phyloP scores from a whole-genome alignment of 768 basidiomycete species.

The Suillus sp. region DNA sequence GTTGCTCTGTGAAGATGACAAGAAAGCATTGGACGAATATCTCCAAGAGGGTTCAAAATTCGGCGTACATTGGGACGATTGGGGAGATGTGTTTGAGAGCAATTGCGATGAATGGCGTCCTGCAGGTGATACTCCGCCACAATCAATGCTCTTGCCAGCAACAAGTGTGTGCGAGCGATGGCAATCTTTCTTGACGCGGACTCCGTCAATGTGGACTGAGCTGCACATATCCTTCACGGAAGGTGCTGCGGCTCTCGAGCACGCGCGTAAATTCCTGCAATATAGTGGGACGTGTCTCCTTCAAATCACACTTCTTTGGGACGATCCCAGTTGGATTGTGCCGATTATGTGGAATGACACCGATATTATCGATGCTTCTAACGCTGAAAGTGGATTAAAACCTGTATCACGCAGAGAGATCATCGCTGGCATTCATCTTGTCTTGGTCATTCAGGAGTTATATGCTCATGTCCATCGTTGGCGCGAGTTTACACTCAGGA shows the following conservation, averaged over 20 bases:
- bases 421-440: background rate
- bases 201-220: background rate
- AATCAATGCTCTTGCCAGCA: background rate
- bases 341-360: background rate
- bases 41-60: too few species aligned
- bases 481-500: background rate
- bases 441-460: background rate
- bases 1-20: background rate
- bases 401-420: background rate
- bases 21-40: background rate
- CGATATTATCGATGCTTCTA: background rate
- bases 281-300: background rate
- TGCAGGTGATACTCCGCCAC: background rate
- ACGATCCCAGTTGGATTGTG: background rate
- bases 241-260: conserved; percentile 1
- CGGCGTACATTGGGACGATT: background rate
- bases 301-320: conserved; percentile 4
- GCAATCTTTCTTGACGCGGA: background rate
- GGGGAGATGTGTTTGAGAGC: background rate
- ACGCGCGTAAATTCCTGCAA: background rate
- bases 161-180: background rate
- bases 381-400: background rate
- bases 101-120: background rate
- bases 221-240: background rate
- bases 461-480: background rate